Conservation (phyloP, 1,139 yeast species). For the Pichia sp. region DNA sequence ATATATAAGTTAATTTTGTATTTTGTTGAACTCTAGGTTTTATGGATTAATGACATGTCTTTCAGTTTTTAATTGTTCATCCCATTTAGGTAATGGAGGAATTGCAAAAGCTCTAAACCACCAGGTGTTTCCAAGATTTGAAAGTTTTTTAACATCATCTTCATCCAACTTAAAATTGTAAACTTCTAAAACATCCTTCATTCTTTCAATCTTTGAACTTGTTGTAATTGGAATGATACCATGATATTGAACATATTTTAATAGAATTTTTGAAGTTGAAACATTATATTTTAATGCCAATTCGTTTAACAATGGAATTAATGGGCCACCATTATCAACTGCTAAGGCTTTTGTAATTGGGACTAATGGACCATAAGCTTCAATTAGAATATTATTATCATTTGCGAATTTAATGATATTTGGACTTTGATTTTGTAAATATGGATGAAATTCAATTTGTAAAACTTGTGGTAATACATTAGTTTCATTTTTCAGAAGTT, state of each 20-base stretch:
- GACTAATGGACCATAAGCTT: conserved; percentile 63
- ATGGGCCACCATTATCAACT: conserved; percentile 25
- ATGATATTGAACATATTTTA: conserved; percentile 61
- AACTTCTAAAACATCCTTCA: conserved; percentile 47
- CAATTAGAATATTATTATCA: conserved; percentile 46
- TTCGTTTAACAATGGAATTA: conserved; percentile 35
- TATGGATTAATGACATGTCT: conserved; percentile 5
- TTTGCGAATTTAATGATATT: conserved; percentile 51
- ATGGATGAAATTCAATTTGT: conserved; percentile 67
- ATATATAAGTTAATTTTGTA: too few relatives aligned
- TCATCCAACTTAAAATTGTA: conserved; percentile 45
- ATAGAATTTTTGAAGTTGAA: conserved; percentile 54
- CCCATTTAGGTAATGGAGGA: conserved; percentile 17
- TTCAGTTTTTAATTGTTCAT: conserved; percentile 18
- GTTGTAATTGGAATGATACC: conserved; percentile 70
- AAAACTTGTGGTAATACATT: conserved; percentile 53
- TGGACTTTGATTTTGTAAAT: conserved; percentile 62
- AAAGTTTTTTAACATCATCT: conserved; percentile 42
- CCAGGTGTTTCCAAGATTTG: conserved; percentile 31
- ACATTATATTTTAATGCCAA: conserved; percentile 49
- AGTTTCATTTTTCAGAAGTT: conserved; percentile 38
- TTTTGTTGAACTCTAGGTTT: neutral
- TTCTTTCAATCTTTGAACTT: conserved; percentile 53
- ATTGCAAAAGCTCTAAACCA: conserved; percentile 24
- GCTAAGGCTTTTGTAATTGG: conserved; percentile 34